These are phyloP conservation scores for Acacia concinna DNA, from an alignment of 331 rosid species.

Conservation along the genomic window DNA sequence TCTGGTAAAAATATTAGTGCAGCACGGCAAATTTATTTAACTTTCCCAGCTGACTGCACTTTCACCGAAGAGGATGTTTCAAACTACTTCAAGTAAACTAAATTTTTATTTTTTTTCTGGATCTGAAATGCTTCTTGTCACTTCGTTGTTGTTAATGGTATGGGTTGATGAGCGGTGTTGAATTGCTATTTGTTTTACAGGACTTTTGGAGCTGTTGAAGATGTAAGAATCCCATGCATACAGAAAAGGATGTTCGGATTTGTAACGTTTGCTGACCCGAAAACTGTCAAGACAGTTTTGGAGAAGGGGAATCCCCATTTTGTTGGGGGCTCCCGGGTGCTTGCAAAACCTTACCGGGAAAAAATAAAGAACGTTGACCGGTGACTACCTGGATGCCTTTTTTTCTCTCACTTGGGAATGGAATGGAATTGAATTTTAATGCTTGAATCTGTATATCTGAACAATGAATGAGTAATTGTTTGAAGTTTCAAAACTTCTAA, in stretches of 20 bases:
- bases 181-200: slow-evolving; percentile 30
- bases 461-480: background rate
- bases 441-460: slow-evolving; percentile 1
- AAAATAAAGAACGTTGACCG: slow-evolving; percentile 51
- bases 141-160: slow-evolving; percentile 2
- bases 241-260: slow-evolving; percentile 75
- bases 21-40: slow-evolving; percentile 59
- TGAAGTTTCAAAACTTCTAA: background rate
- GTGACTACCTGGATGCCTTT: slow-evolving; percentile 35
- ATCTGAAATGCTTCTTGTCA: background rate
- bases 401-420: background rate
- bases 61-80: slow-evolving; percentile 68
- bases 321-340: slow-evolving; percentile 61
- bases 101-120: background rate
- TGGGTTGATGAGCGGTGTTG: background rate
- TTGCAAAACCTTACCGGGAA: slow-evolving; percentile 62
- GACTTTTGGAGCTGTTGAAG: slow-evolving; percentile 59
- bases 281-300: slow-evolving; percentile 54
- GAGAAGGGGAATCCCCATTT: slow-evolving; percentile 55
- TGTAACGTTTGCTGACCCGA: slow-evolving; percentile 52
- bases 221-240: slow-evolving; percentile 66
- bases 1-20: slow-evolving; percentile 53
- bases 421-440: background rate
- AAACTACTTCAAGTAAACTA: slow-evolving; percentile 55
- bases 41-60: slow-evolving; percentile 68